Evolutionary conservation across 352 stramenopile species (phyloP).

Genomic region (Phytophthora kernoviae): DNA sequence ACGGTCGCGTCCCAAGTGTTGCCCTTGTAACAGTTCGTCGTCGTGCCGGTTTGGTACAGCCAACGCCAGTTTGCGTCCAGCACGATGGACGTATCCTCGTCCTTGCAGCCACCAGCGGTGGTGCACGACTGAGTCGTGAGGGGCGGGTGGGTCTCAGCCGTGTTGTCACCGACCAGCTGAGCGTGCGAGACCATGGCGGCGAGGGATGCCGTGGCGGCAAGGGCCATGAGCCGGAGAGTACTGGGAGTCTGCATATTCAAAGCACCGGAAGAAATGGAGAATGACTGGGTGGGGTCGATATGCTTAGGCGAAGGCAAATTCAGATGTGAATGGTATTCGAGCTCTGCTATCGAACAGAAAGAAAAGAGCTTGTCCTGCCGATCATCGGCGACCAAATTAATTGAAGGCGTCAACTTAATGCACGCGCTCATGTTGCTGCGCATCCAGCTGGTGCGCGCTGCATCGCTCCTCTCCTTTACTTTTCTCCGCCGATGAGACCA

Average conservation of each 20-base stretch:
- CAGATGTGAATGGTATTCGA: constrained; percentile 1
- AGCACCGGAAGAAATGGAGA: neutral
- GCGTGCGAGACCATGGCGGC: constrained; percentile 2
- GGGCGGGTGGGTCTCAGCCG: constrained; percentile 35
- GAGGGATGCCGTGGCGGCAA: neutral
- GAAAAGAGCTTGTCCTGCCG: neutral
- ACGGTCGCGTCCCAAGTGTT: constrained; percentile 35
- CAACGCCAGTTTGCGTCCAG: constrained; percentile 52
- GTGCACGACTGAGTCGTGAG: constrained; percentile 20
- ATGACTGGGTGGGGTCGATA: neutral
- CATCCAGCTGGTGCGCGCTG: neutral
- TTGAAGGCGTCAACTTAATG: neutral
- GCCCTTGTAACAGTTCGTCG: constrained; percentile 28
- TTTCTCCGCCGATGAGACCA: neutral
- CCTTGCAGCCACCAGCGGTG: constrained; percentile 31
- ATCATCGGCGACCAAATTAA: constrained; percentile 1
- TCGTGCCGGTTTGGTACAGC: constrained; percentile 43
- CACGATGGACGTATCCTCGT: constrained; percentile 40
- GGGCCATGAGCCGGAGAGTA: constrained; percentile 6
- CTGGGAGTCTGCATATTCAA: constrained; percentile 5
- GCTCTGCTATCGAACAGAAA: neutral
- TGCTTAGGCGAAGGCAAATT: constrained; percentile 5
- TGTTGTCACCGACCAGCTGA: neutral
- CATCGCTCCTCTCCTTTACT: neutral
- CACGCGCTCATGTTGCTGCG: neutral